Percentiles rank a stretch among this genome's conserved stretches.
These are phyloP conservation scores for Verticillium longisporum DNA, from an alignment of 2,329 filamentous ascomycete species.

Conservation along the genomic window DNA sequence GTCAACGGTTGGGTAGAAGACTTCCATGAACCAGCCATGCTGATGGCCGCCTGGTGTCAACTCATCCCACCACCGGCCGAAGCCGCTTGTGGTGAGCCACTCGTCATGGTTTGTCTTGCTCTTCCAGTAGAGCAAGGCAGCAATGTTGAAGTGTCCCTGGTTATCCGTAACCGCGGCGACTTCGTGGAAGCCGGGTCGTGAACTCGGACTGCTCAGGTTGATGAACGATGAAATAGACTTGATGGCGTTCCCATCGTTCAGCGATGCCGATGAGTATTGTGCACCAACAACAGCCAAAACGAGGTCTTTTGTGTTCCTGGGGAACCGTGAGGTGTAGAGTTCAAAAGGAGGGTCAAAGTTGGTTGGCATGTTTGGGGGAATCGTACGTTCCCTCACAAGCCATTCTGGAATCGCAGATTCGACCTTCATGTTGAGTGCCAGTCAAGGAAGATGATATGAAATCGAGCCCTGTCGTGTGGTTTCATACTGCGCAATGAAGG, in stretches of 20 bases:
- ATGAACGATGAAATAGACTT: conserved; percentile 6
- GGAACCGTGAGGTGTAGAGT: conserved; percentile 10
- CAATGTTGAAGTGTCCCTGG: conserved; percentile 10
- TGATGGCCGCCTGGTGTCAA: conserved; percentile 14
- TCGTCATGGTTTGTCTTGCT: conserved; percentile 16
- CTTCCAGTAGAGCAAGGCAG: conserved; percentile 30
- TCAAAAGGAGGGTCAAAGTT: conserved; percentile 10
- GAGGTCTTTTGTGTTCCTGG: conserved; percentile 8
- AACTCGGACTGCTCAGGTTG: background rate
- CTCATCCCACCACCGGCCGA: conserved; percentile 28
- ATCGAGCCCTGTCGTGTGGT: background rate
- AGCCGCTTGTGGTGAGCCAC: conserved; percentile 27
- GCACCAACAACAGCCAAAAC: conserved; percentile 12
- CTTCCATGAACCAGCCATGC: conserved; percentile 34
- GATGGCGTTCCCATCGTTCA: conserved; percentile 2
- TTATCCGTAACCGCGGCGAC: conserved; percentile 11
- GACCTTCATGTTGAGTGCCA: background rate
- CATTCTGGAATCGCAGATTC: background rate
- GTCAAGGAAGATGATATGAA: background rate
- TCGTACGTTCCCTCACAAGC: background rate
- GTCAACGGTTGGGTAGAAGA: conserved; percentile 32
- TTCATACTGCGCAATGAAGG: background rate
- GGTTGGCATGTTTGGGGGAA: conserved; percentile 4
- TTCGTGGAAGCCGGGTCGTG: conserved; percentile 6
- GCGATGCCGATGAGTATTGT: conserved; percentile 4